A percentile compares a stretch with the other conserved stretches of the same genome.
Evolutionary conservation across 352 stramenopile genomes (phyloP).

Genomic region (Globisporangium alternatum): DNA sequence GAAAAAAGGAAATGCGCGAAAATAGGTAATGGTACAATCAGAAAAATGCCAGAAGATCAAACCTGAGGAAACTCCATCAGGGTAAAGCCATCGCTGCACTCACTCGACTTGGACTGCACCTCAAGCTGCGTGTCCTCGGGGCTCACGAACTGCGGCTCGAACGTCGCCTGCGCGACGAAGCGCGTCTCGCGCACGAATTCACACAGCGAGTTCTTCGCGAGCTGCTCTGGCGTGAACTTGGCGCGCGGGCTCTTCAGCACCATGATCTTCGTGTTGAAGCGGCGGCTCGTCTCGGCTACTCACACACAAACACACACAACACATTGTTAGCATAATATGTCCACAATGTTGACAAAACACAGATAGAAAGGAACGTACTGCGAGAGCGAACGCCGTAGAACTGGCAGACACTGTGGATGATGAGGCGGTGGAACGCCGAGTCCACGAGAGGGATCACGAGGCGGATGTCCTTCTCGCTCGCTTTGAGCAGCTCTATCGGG

Average conservation of each 20-base stretch:
- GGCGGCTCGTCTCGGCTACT: constrained; percentile 60
- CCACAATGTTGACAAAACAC: neutral
- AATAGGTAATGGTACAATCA: constrained; percentile 5
- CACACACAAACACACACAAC: neutral
- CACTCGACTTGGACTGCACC: constrained; percentile 64
- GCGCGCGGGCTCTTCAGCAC: constrained; percentile 62
- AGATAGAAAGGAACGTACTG: constrained; percentile 46
- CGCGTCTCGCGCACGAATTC: constrained; percentile 79
- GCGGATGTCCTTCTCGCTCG: constrained; percentile 60
- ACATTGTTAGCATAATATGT: neutral
- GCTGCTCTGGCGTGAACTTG: constrained; percentile 43
- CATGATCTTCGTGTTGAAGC: constrained; percentile 82
- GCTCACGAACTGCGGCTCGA: constrained; percentile 13
- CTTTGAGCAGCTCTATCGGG: constrained; percentile 56
- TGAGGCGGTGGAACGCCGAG: constrained; percentile 84
- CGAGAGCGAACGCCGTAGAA: constrained; percentile 83
- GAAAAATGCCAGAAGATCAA: constrained; percentile 28
- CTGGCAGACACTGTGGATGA: constrained; percentile 87
- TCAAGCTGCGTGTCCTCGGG: constrained; percentile 47
- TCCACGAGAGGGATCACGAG: constrained; percentile 75
- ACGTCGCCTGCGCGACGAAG: constrained; percentile 15
- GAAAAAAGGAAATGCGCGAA: neutral
- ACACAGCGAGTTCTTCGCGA: constrained; percentile 61
- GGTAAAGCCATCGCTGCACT: constrained; percentile 78
- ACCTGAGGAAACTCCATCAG: constrained; percentile 69